Evolutionary conservation across 208 protist species (phyloP).

Genomic region (Acanthamoeba culbertsoni): DNA sequence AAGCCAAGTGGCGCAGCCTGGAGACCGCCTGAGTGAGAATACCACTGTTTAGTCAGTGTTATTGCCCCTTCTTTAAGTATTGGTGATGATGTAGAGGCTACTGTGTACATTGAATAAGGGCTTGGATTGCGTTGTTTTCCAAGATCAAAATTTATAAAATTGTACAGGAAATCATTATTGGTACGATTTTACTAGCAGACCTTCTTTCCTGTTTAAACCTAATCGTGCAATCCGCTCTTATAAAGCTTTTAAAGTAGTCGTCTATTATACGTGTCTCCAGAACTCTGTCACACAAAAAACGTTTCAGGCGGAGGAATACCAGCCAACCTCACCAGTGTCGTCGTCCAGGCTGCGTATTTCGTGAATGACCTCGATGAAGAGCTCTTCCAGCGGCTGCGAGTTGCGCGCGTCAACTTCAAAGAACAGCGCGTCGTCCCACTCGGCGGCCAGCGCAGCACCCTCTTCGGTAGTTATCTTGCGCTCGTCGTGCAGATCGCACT

Average conservation of each 20-base stretch:
- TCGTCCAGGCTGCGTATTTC: neutral
- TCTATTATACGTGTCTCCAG: too few relatives aligned
- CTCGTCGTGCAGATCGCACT: conserved; percentile 76
- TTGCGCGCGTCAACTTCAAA: conserved; percentile 72
- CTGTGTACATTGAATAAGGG: too few relatives aligned
- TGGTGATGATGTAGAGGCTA: too few relatives aligned
- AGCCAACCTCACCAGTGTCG: neutral
- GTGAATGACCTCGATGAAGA: conserved; percentile 62
- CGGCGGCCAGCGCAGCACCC: conserved; percentile 77
- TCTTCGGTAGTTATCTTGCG: conserved; percentile 74
- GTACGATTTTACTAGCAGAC: too few relatives aligned
- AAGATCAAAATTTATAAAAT: too few relatives aligned
- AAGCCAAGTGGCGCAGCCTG: neutral
- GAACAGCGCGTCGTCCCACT: conserved; percentile 73
- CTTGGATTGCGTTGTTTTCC: too few relatives aligned
- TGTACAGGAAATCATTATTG: too few relatives aligned
- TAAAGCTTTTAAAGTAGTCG: too few relatives aligned
- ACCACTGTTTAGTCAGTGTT: neutral
- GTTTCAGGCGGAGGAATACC: neutral
- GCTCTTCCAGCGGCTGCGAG: conserved; percentile 78
- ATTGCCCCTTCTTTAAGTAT: too few relatives aligned
- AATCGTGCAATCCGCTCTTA: too few relatives aligned
- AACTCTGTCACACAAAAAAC: too few relatives aligned
- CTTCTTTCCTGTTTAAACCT: too few relatives aligned
- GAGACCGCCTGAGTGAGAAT: neutral